Evolutionary conservation across 1,284 basidiomycete genomes (phyloP).

Genomic region (Irpex rosettiformis): DNA sequence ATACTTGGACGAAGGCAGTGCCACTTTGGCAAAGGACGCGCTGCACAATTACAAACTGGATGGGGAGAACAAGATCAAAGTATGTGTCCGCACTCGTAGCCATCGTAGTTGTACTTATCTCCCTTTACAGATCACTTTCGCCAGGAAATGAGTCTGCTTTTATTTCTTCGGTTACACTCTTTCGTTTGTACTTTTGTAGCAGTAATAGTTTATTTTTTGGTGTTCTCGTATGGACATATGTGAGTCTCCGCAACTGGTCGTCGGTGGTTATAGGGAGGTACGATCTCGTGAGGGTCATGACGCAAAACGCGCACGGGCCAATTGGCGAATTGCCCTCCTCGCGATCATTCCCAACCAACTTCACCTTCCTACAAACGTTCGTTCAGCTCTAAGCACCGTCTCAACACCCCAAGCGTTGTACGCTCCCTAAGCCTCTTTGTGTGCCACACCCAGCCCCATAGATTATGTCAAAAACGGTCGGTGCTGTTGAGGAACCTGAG

Average conservation of each 20-base stretch:
- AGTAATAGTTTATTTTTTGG: slow-evolving; percentile 3
- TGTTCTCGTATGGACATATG: background rate
- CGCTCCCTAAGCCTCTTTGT: too few species aligned
- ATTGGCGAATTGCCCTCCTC: background rate
- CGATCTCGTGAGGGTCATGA: slow-evolving; percentile 5
- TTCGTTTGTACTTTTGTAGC: slow-evolving; percentile 7
- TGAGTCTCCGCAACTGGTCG: background rate
- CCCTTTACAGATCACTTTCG: slow-evolving; percentile 50
- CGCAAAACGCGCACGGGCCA: slow-evolving; percentile 12
- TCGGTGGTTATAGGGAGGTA: background rate
- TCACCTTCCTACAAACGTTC: slow-evolving; percentile 8
- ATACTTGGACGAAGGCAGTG: slow-evolving; percentile 85
- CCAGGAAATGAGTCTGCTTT: slow-evolving; percentile 41
- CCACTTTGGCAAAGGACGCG: slow-evolving; percentile 89
- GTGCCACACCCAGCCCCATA: background rate
- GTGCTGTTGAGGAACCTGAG: slow-evolving; percentile 11
- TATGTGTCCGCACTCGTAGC: slow-evolving; percentile 22
- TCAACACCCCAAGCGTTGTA: too few species aligned
- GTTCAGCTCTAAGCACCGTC: slow-evolving; percentile 2
- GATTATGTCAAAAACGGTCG: slow-evolving; percentile 7
- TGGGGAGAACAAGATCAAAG: slow-evolving; percentile 96
- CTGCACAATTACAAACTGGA: slow-evolving; percentile 96
- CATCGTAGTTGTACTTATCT: background rate
- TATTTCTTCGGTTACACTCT: slow-evolving; percentile 8
- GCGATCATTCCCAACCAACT: slow-evolving; percentile 5